Conservation (phyloP, 2,329 filamentous ascomycete genomes). For the Myriosclerotinia duriaeana region DNA sequence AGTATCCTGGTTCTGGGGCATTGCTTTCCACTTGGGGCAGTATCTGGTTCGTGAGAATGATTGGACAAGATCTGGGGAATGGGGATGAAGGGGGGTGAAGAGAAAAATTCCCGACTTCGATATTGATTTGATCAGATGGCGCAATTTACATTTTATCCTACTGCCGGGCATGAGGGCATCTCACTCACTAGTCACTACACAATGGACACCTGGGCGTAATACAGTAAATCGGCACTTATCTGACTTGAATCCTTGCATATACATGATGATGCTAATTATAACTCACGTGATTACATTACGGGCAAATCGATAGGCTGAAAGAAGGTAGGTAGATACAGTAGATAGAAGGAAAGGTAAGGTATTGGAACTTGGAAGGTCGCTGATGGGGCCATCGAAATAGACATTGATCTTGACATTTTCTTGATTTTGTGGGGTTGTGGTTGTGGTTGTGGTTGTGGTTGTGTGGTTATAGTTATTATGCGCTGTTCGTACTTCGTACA, state of each 20-base stretch:
- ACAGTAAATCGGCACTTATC: neutral
- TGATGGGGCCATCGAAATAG: neutral
- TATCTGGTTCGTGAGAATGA: neutral
- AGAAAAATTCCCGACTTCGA: neutral
- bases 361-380: neutral
- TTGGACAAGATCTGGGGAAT: conserved; percentile 6
- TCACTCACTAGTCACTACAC: conserved; percentile 8
- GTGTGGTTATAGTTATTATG: neutral
- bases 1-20: conserved; percentile 6
- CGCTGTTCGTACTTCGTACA: neutral
- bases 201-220: conserved; percentile 6
- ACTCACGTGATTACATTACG: conserved; percentile 1
- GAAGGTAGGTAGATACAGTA: neutral
- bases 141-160: conserved; percentile 12
- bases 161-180: neutral
- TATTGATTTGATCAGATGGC: conserved; percentile 10
- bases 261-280: conserved; percentile 1
- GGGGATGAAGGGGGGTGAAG: neutral
- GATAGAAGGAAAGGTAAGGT: neutral
- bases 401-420: too few species aligned
- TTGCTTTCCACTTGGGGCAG: conserved; percentile 12
- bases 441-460: too few species aligned
- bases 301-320: neutral
- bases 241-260: neutral
- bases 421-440: too few species aligned